Base-by-base conservation (phyloP, 2,329 filamentous ascomycete genomes). In the Nakataea oryzae region DNA sequence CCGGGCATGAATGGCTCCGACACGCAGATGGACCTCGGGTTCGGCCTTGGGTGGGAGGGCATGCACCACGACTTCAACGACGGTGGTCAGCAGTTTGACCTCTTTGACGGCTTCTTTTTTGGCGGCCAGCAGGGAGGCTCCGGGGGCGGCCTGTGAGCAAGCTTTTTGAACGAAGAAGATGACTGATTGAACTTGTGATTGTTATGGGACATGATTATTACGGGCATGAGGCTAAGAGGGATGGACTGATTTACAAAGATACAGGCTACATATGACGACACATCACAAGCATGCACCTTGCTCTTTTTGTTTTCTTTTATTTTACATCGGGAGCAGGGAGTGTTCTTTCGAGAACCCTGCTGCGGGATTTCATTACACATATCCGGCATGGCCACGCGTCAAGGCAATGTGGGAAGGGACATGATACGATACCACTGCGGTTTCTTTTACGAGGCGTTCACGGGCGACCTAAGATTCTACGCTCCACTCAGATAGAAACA, bases 101-200 rank as follows among this genome's bases (percentile, higher is more conserved):
- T 87, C 0, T 90, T 91, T 72, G 87, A 90, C 69, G 85, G 85
- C 0, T 90, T 90, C 70, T 89, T 89, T 75, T 89, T 89, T 70
- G 86, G 86, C 1, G 81, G 81, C 0, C 80, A 81, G 66, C 76
- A 76, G 65, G 72, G 75, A 13, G 70, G 71, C 7, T 69, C 68
- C 32, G 71, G 71, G 14, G 69, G 66, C 3, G 68, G 66, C 13
- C 67, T 60, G 41, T 58, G 28, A 58, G 21, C 14, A 24, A 56
- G 26, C 12, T 57, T 61, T 57, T 29, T 50, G 34, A 27, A n/a
- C 21, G 56, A 21, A 14, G 11, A 29, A 17, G 3, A n/a, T 14
- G 24, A 24, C 4, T 28, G 9, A n/a, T n/a, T n/a, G n/a, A n/a
- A n/a, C n/a, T n/a, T n/a, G n/a, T n/a, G n/a, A n/a, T n/a, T n/a